Evolutionary conservation across 768 basidiomycete species (phyloP).

Genomic region (Crassisporium funariophilum): DNA sequence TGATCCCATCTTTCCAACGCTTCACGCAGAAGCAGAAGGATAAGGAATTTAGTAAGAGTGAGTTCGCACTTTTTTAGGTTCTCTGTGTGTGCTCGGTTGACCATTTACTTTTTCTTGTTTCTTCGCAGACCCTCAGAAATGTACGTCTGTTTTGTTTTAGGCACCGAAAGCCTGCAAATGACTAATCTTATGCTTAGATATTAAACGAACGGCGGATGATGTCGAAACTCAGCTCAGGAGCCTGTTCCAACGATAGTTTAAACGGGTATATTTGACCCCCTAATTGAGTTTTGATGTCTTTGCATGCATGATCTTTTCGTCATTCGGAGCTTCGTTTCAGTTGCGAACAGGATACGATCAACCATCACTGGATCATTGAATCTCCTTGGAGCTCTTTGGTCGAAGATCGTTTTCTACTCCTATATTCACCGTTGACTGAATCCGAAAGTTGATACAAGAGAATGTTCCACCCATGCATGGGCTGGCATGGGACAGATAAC

Average conservation of each 20-base stretch:
- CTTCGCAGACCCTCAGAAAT: constrained; percentile 68
- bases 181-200: constrained; percentile 55
- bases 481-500: too few species aligned
- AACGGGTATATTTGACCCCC: too few species aligned
- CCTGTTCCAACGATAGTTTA: constrained; percentile 49
- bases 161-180: constrained; percentile 9
- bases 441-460: too few species aligned
- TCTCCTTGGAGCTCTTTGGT: too few species aligned
- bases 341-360: too few species aligned
- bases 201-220: constrained; percentile 74
- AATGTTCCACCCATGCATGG: too few species aligned
- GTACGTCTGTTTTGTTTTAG: constrained; percentile 37
- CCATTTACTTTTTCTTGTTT: constrained; percentile 3
- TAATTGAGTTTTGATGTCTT: too few species aligned
- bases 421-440: too few species aligned
- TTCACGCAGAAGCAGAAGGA: constrained; percentile 77
- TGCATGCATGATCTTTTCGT: too few species aligned
- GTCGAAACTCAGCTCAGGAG: constrained; percentile 69
- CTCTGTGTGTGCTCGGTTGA: constrained; percentile 5
- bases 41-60: constrained; percentile 86
- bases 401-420: too few species aligned
- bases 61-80: constrained; percentile 16
- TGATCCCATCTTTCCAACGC: constrained; percentile 72
- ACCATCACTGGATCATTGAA: too few species aligned
- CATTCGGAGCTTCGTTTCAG: too few species aligned